Evolutionary conservation across 2,329 filamentous ascomycete species (phyloP), one percentile per base, ranked within the genome.

Genomic region (Myriosclerotinia curreyana): DNA sequence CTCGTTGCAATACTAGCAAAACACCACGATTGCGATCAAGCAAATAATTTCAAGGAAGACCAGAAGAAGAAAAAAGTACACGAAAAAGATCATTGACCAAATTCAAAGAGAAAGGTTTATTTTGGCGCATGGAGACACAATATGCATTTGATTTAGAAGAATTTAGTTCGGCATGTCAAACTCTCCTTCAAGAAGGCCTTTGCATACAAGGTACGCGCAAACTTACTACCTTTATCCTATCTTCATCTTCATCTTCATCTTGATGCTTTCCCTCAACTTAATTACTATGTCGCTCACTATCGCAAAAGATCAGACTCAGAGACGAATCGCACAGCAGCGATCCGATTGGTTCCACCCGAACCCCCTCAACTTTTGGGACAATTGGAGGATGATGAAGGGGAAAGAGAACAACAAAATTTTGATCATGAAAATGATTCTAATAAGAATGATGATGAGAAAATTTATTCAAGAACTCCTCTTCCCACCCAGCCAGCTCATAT

Each of bases 401-500:
- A 56, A 15, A 12, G 15, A 20, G 42, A 46, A 56, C 38, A 56
- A 44, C 5, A 25, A 40, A 44, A 31, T 22, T 44, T 31, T 44
- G 28, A 61, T 40, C 34, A 51, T 53, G 34, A 61, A 15, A 38
- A 42, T 34, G 34, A 64, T 15, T 60, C 36, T 12, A 66, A 66
- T 59, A 66, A 60, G 40, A 65, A 65, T 46, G 64, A 44, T 38
- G 54, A 46, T 59, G 28, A 66, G 36, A 67, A 71, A 22, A 68
- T 73, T 67, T 73, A 74, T 66, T 70, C 69, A 62, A 71, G 72
- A 64, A 72, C 73, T 36, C 71, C 73, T 38, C 65, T 75, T 42
- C 73, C 73, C 42, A 74, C 73, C 11, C 71, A 71, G 50, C 69
- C 73, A 52, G 70, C 70, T 48, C 73, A 75, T 64, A 65, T 74